Evolutionary conservation across 2,329 filamentous ascomycete genomes (phyloP).

Genomic region (Fusarium verrucosum): DNA sequence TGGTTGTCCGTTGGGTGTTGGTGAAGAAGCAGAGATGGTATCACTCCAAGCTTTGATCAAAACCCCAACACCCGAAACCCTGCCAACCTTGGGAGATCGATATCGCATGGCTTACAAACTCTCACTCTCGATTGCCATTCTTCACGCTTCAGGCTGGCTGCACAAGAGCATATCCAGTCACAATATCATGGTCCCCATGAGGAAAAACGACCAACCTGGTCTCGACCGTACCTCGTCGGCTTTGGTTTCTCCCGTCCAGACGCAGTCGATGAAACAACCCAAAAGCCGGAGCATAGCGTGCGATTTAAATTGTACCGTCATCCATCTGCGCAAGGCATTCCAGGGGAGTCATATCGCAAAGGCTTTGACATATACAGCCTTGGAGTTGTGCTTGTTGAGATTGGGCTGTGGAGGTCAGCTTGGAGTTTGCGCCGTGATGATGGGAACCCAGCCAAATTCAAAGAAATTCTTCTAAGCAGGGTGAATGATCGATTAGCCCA

Average conservation of each 20-base stretch:
- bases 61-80: neutral
- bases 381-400: constrained; percentile 8
- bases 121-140: neutral
- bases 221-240: constrained; percentile 6
- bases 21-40: neutral
- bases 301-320: constrained; percentile 6
- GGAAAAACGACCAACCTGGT: neutral
- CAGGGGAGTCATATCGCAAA: constrained; percentile 1
- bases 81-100: constrained; percentile 1
- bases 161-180: constrained; percentile 19
- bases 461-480: neutral
- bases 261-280: neutral
- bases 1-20: neutral
- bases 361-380: constrained; percentile 17
- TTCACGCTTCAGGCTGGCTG: constrained; percentile 10
- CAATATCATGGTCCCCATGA: constrained; percentile 5
- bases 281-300: neutral
- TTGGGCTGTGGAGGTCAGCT: neutral
- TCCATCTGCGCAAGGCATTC: constrained; percentile 4
- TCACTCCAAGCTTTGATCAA: constrained; percentile 1
- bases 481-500: constrained; percentile 7
- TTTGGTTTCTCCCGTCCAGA: constrained; percentile 9
- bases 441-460: neutral
- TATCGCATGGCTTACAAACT: neutral
- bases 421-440: constrained; percentile 5